Evolutionary conservation across 2,329 filamentous ascomycete species (phyloP), one percentile per base, ranked within the genome.

Genomic region (Diplocarpon rosae): DNA sequence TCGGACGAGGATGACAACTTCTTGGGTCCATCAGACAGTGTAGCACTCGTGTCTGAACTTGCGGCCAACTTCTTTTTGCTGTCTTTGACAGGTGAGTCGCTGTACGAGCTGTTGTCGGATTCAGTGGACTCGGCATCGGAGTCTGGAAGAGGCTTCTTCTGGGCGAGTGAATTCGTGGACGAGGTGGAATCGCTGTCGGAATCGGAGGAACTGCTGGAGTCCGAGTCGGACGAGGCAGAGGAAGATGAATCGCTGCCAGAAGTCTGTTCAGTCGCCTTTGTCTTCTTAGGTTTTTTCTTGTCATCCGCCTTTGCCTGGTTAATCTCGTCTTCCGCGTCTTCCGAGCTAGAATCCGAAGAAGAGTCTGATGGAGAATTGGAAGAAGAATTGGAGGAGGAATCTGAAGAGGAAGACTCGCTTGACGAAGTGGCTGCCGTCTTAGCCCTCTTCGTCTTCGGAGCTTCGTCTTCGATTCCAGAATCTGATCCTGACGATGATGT

Each of bases 401-500:
- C 51, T 14, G 59, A 62, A 24, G 49, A 48, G 29, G 48, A 49
- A 17, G 49, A 42, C 24, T 43, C 45, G 16, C 35, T 41, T 14
- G 52, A 54, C 11, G 46, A 45, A 17, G 54, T 59, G n/a, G 52
- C 47, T 17, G 58, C 50, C 1, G 62, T 58, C 61, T 73, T 68
- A 27, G 64, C 66, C 63, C 76, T 79, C 66, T 80, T 80, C 20
- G 63, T 52, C 48, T 66, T 66, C 3, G 69, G 72, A 29, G 63
- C 64, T 46, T 71, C 66, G 33, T 66, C 66, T 32, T 71, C 69
- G 8, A 66, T 69, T 51, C 64, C 65, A 14, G 70, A 71, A 45
- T 65, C 63, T 10, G 65, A 66, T 43, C 63, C 63, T 2, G 54
- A 56, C 16, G 62, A 56, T 28, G 62, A 61, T 1, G 64, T 65